Evolutionary conservation across 2,329 filamentous ascomycete species (phyloP), one percentile per base, ranked within the genome.

Genomic region (Capronia coronata): DNA sequence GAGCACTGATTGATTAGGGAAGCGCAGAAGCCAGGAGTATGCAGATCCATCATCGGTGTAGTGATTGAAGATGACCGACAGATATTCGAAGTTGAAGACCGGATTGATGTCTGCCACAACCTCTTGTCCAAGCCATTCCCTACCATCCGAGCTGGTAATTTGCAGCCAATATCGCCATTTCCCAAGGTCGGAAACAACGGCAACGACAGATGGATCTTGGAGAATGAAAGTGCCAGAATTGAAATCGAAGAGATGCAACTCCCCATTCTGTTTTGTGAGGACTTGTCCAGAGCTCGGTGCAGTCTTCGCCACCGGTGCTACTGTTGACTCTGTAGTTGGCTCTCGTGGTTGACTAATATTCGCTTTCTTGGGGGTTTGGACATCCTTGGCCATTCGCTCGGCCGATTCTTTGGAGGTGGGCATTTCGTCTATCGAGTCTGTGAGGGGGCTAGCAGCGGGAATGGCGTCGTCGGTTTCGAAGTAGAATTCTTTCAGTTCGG

Each of bases 61-160:
- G 65, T 96, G 89, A 63, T 98, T 98, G 77, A 98, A 98, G 63
- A 98, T 96, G 66, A 97, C 97, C 0, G 91, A 97, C n/a, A 95
- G 76, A 62, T 91, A 97, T 67, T 98, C 93, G 59, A 96, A 97
- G 70, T 97, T 97, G 75, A 97, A 98, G 16, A 98, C 90, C 0
- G 93, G 93, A 62, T 97, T 97, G 68, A 97, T 88, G 60, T 98
- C 93, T 5, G 87, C 84, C 23, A 89, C 75, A 23, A 98, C 81
- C 2, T 84, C 78, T 57, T 94, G 87, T 18, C 89, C 89, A 2
- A 98, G 74, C 87, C 89, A 96, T 46, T 90, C 82, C 62, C 82
- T 83, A 27, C 87, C 80, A 32, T 79, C 75, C n/a, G 51, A 51
- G 54, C 84, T 83, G 35, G 80, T 79, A 48, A 97, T 84, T 63